Base-by-base conservation (phyloP, 2,329 filamentous ascomycete species). In the Aspergillus niger region DNA sequence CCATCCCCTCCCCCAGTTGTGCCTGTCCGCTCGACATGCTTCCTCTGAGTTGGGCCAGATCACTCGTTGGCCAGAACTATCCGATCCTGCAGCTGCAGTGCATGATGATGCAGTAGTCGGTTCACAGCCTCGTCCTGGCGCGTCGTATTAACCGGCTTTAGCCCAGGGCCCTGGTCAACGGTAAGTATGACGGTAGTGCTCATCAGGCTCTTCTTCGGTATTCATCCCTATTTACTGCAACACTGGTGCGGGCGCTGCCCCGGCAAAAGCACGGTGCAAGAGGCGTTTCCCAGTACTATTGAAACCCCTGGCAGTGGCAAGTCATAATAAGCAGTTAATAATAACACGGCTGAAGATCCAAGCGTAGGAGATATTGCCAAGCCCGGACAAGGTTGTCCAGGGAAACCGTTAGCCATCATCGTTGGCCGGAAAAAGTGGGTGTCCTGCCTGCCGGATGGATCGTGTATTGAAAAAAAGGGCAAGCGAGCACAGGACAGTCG, bases 281-380 rank as follows among this genome's bases (percentile, higher is more conserved):
- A 54, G 58, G 56, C 56, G 62, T 56, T 54, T 56, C 59, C 53
- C 28, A 48, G 50, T 57, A 39, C 52, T 44, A 43, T 57, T 24
- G 36, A 52, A 60, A 57, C 41, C 24, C 44, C 52, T 59, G 58
- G 52, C 55, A 55, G 61, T 63, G 62, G 62, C 59, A 51, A 59
- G 32, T 43, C 44, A 22, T 50, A 22, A 30, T 44, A 50, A 50
- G 47, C 47, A 32, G 8, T 20, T 49, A 49, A 30, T 3, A 30
- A 15, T 55, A 17, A 39, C 26, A 50, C 24, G 51, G 54, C 28
- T 56, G 51, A 64, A 51, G 54, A 54, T 32, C 39, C 11, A 43
- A 22, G 22, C 30, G 39, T 36, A 24, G 30, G 38, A 41, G 51
- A 57, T 53, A 47, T 54, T 57, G 62, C 59, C 61, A 65, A 61